Conservation (phyloP, 495 filamentous ascomycete genomes). For the Daldinia grandis region DNA sequence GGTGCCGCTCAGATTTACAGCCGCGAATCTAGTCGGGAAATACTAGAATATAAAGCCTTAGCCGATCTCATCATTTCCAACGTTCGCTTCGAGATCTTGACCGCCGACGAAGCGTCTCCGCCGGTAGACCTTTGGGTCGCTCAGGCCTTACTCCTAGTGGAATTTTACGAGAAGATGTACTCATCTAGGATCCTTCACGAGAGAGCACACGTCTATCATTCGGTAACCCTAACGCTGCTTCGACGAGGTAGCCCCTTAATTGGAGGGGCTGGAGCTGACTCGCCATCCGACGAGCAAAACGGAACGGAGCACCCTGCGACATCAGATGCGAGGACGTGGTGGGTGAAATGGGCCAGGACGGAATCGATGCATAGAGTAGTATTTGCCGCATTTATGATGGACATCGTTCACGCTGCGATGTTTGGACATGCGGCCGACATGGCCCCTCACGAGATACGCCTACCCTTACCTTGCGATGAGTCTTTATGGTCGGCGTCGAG, state of each 20-base stretch:
- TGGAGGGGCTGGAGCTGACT: slow-evolving; percentile 85
- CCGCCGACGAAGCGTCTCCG: slow-evolving; percentile 83
- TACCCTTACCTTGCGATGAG: slow-evolving; percentile 95
- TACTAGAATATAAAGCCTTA: slow-evolving; percentile 75
- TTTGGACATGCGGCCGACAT: slow-evolving; percentile 96
- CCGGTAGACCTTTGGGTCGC: slow-evolving; percentile 96
- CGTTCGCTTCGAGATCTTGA: slow-evolving; percentile 86
- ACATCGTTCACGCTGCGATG: slow-evolving; percentile 95
- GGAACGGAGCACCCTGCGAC: slow-evolving; percentile 52
- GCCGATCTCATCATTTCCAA: slow-evolving; percentile 86
- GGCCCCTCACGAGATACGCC: slow-evolving; percentile 92
- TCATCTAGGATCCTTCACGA: slow-evolving; percentile 89
- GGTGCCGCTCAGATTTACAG: slow-evolving; percentile 89
- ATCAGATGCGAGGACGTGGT: slow-evolving; percentile 80
- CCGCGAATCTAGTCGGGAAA: slow-evolving; percentile 71
- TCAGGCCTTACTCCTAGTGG: slow-evolving; percentile 86
- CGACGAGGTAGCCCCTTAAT: slow-evolving; percentile 91
- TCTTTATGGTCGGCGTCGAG: slow-evolving; percentile 91
- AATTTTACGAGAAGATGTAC: slow-evolving; percentile 97
- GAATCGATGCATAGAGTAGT: slow-evolving; percentile 91
- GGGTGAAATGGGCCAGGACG: slow-evolving; percentile 94
- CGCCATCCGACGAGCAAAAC: slow-evolving; percentile 78
- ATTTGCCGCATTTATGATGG: slow-evolving; percentile 94
- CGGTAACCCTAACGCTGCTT: slow-evolving; percentile 92
- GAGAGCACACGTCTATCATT: slow-evolving; percentile 94